These are phyloP conservation scores for Hyphopichia buzzinii DNA, from an alignment of 1,139 yeast genomes.

Conservation along the genomic window DNA sequence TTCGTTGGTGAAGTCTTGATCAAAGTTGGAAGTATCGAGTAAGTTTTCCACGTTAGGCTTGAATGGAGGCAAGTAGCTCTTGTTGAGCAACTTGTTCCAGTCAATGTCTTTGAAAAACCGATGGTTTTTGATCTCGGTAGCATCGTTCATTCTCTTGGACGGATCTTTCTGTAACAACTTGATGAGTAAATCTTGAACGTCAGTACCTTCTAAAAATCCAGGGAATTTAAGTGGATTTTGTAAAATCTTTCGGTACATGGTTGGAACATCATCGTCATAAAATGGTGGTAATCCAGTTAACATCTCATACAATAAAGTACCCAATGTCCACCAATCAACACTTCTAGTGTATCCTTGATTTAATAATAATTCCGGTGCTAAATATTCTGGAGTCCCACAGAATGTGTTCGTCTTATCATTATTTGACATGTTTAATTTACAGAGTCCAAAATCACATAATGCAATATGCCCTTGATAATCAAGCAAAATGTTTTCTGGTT, in stretches of 20 bases:
- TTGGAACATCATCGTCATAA: constrained; percentile 90
- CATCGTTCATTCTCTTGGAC: constrained; percentile 72
- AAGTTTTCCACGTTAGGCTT: constrained; percentile 89
- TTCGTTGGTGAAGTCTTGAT: constrained; percentile 85
- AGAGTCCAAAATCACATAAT: constrained; percentile 92
- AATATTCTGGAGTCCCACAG: constrained; percentile 94
- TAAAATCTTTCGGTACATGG: constrained; percentile 90
- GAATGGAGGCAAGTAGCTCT: constrained; percentile 93
- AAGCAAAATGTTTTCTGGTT: constrained; percentile 88
- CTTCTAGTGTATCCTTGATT: constrained; percentile 93
- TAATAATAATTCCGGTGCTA: constrained; percentile 88
- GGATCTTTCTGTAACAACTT: constrained; percentile 88
- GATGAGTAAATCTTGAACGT: constrained; percentile 79
- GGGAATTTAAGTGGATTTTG: constrained; percentile 91
- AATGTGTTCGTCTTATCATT: constrained; percentile 95
- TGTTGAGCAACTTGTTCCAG: constrained; percentile 81
- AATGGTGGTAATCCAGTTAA: constrained; percentile 95
- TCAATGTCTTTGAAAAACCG: constrained; percentile 88
- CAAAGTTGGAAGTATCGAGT: constrained; percentile 89
- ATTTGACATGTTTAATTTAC: constrained; percentile 83
- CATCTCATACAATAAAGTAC: constrained; percentile 92
- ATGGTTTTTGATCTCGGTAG: constrained; percentile 80
- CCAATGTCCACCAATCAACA: constrained; percentile 98
- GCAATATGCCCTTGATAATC: constrained; percentile 98
- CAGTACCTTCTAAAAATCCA: constrained; percentile 72